Percentiles rank a stretch among this genome's conserved stretches.
Evolutionary conservation across 208 protist genomes (phyloP).

Genomic region (Acanthamoeba quina): DNA sequence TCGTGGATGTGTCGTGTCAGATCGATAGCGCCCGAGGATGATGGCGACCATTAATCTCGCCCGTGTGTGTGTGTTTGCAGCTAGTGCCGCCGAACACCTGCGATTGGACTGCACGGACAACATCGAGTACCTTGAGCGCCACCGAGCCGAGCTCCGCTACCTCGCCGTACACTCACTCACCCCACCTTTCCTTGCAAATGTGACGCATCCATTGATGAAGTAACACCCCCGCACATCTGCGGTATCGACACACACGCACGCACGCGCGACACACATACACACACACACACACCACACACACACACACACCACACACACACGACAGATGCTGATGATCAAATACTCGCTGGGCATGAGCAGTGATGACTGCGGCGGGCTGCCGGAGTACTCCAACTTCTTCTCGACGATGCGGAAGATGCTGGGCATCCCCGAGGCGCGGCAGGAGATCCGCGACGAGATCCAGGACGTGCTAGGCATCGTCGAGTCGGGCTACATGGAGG

Average conservation of each 20-base stretch:
- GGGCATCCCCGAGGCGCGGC: constrained; percentile 16
- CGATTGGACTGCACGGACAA: neutral
- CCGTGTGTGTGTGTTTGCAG: too few species aligned
- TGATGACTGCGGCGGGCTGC: constrained; percentile 55
- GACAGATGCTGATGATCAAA: constrained; percentile 5
- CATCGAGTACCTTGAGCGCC: constrained; percentile 15
- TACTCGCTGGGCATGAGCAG: constrained; percentile 73
- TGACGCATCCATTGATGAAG: too few species aligned
- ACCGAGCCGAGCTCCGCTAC: constrained; percentile 42
- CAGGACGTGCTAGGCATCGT: constrained; percentile 64
- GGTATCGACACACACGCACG: too few species aligned
- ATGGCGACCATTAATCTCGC: too few species aligned
- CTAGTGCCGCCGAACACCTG: constrained; percentile 13
- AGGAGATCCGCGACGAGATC: constrained; percentile 64
- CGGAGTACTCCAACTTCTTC: constrained; percentile 54
- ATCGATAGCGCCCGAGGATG: too few species aligned
- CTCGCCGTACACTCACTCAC: neutral
- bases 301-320: neutral
- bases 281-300: neutral
- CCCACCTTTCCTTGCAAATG: neutral
- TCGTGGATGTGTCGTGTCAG: neutral
- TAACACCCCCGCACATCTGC: neutral
- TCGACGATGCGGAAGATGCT: constrained; percentile 53
- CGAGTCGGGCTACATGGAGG: constrained; percentile 55
- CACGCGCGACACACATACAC: too few species aligned